These are phyloP conservation scores for Schizophyllum amplum DNA, from an alignment of 1,284 basidiomycete species.

Conservation along the genomic window DNA sequence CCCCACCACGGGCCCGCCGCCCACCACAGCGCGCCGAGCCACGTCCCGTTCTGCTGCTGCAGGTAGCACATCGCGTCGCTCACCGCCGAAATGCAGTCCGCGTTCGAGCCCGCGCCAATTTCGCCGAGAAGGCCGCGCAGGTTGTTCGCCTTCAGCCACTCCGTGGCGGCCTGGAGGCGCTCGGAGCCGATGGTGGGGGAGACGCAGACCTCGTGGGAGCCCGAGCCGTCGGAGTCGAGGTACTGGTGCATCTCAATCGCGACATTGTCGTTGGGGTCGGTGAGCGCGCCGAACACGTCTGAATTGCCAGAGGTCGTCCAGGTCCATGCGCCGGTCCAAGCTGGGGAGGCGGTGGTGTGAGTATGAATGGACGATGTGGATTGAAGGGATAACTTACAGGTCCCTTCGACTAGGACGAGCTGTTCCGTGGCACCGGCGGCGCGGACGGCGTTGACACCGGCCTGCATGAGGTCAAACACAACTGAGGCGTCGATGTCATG, in stretches of 20 bases:
- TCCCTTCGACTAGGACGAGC: conserved; percentile 46
- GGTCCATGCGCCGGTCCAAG: conserved; percentile 44
- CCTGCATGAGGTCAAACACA: conserved; percentile 50
- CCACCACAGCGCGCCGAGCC: conserved; percentile 40
- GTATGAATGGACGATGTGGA: neutral
- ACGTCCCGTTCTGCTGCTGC: conserved; percentile 42
- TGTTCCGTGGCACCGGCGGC: conserved; percentile 50
- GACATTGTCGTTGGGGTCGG: conserved; percentile 54
- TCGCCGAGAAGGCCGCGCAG: conserved; percentile 61
- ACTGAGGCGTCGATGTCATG: conserved; percentile 40
- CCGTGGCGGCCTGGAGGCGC: conserved; percentile 45
- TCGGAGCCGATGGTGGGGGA: conserved; percentile 51
- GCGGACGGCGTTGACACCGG: conserved; percentile 54
- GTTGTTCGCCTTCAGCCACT: conserved; percentile 50
- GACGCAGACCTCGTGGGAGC: conserved; percentile 31
- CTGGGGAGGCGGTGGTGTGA: conserved; percentile 12
- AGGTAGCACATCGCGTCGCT: conserved; percentile 49
- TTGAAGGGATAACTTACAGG: conserved; percentile 23
- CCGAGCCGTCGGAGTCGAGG: conserved; percentile 48
- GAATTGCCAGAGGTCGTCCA: conserved; percentile 52
- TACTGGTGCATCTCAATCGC: conserved; percentile 68
- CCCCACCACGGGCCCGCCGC: conserved; percentile 59
- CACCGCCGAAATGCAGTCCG: conserved; percentile 31
- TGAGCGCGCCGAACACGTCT: conserved; percentile 41
- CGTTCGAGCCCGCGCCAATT: conserved; percentile 51